Base-by-base conservation (phyloP, 2,329 filamentous ascomycete species). In the Verticillium zaregamsianum region DNA sequence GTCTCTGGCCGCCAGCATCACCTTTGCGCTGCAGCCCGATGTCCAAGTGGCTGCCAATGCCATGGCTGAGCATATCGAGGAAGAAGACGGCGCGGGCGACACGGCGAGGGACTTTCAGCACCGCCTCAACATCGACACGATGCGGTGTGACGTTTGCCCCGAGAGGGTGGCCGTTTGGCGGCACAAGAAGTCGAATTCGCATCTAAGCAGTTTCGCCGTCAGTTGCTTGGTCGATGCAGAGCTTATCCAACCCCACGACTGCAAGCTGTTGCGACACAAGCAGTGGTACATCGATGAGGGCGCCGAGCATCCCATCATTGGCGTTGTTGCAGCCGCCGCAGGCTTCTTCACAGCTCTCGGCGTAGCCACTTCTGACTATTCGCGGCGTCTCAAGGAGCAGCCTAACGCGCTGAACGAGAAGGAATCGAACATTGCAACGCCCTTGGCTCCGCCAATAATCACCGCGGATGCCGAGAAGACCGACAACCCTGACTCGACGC, bases 211-310 rank as follows among this genome's bases (percentile, higher is more conserved):
- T 0, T 81, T 90, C 62, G 88, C 87, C 20, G 85, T 85, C 2
- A 78, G 80, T 23, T 82, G 85, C 8, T 75, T 90, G 20, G 80
- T 81, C 2, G 81, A 83, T 62, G 79, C 81, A 64, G 83, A 81
- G 1, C 67, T 85, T 3, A 66, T 90, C 3, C 78, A 84, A 32
- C 82, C 86, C 57, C 78, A 80, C 3, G 80, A 89, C 59, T 68
- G 90, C 17, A 87, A 87, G 67, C 70, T 89, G 71, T 54, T 74
- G 3, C 59, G 60, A 4, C 67, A 66, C 9, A 68, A 64, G 40
- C 86, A 89, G 67, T 90, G 89, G 71, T 84, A 89, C 62, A 85
- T 86, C 0, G 86, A 89, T 61, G 82, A 87, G 57, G 86, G 87
- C 2, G 87, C 88, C 0, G 82, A 80, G 65, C 86, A 89, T 64